Evolutionary conservation across 2,329 filamentous ascomycete species (phyloP).

Genomic region (Dendryphion nanum): DNA sequence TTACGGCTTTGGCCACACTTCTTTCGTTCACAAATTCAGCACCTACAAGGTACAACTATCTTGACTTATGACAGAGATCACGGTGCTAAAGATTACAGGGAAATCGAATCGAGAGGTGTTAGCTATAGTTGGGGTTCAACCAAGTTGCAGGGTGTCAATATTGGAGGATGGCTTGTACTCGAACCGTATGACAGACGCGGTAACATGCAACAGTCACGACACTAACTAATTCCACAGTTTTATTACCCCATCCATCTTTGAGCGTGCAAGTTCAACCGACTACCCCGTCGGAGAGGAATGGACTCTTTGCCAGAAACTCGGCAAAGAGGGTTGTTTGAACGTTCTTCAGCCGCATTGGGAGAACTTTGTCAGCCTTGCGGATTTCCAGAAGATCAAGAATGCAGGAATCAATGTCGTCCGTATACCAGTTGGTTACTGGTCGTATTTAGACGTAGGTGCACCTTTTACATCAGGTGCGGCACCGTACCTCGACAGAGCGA

Average conservation of each 20-base stretch:
- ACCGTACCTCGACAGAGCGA: constrained; percentile 54
- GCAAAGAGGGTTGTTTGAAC: constrained; percentile 42
- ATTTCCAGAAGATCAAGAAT: constrained; percentile 56
- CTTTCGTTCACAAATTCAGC: not conserved
- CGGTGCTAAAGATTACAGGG: not conserved
- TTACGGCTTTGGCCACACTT: not conserved
- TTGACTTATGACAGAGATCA: not conserved
- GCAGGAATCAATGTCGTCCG: constrained; percentile 60
- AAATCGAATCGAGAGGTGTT: constrained; percentile 11
- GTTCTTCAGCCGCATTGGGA: constrained; percentile 52
- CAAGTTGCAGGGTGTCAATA: constrained; percentile 39
- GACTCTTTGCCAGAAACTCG: constrained; percentile 50
- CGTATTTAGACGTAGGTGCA: constrained; percentile 45
- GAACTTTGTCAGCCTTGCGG: constrained; percentile 48
- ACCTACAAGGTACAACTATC: not conserved
- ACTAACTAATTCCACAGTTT: constrained; percentile 32
- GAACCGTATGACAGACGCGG: constrained; percentile 26
- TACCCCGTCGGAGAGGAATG: constrained; percentile 49
- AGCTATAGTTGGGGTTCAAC: constrained; percentile 43
- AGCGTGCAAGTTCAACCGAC: constrained; percentile 27
- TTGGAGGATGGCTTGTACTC: constrained; percentile 36
- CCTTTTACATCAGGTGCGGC: constrained; percentile 54
- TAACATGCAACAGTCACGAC: no score
- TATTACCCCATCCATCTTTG: constrained; percentile 58
- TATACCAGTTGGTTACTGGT: constrained; percentile 61